phyloP scores from a whole-genome alignment of 2,329 filamentous ascomycete genomes.

The Pleoardoris graminearum region DNA sequence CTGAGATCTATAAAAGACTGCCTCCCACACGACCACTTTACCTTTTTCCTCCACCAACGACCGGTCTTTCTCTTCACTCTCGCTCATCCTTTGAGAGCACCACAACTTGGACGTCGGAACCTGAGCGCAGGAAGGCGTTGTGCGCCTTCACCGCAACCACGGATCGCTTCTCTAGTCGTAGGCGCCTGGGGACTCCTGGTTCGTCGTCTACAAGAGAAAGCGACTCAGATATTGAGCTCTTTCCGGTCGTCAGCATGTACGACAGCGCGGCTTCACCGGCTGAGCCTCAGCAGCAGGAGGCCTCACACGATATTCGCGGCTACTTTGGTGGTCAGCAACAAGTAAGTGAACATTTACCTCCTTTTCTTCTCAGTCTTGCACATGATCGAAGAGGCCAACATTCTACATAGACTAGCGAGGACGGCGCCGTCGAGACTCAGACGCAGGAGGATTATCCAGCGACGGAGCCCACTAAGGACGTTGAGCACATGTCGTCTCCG shows the following conservation, averaged over 20 bases:
- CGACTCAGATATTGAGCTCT: neutral
- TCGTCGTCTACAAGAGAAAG: neutral
- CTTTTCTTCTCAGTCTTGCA: neutral
- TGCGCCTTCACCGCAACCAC: neutral
- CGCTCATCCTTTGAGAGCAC: too few relatives aligned
- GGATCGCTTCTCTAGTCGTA: neutral
- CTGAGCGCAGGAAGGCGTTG: neutral
- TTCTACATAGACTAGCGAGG: neutral
- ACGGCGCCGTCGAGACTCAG: neutral
- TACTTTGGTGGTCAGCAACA: constrained; percentile 3
- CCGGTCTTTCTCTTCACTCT: neutral
- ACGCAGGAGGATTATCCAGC: neutral
- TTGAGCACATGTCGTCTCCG: neutral
- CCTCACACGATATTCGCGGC: neutral
- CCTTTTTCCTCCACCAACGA: neutral
- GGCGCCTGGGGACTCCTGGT: neutral
- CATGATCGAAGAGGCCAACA: neutral
- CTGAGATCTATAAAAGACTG: neutral
- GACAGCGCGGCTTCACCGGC: neutral
- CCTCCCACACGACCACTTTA: neutral
- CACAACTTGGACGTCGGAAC: neutral
- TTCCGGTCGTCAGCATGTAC: neutral
- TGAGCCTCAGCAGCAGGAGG: neutral
- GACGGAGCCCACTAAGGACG: neutral
- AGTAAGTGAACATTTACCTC: neutral